A percentile compares a stretch with the other conserved stretches of the same genome.
Evolutionary conservation across 176 grass and related monocot species (phyloP).

Genomic region (Echinochloa phyllopogon): DNA sequence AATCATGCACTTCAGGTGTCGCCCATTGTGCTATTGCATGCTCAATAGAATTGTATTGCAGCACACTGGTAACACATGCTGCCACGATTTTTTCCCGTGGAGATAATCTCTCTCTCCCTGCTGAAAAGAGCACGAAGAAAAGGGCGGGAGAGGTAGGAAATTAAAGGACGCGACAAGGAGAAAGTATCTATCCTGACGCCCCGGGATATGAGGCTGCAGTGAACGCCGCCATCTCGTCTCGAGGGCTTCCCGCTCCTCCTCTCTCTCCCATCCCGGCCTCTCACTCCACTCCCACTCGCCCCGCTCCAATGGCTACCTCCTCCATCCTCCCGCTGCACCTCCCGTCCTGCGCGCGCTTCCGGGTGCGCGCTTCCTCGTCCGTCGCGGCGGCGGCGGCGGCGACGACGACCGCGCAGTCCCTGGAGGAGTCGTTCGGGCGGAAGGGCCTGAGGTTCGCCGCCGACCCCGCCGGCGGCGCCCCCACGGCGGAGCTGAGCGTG

Average conservation of each 20-base stretch:
- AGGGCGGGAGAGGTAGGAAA: background rate
- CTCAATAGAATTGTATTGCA: too few relatives aligned
- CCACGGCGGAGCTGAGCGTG: slow-evolving; percentile 74
- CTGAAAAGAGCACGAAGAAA: background rate
- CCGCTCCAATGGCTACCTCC: slow-evolving; percentile 65
- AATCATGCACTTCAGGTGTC: too few relatives aligned
- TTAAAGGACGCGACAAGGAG: background rate
- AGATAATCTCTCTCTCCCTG: background rate
- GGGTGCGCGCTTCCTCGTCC: slow-evolving; percentile 40
- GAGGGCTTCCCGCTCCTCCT: slow-evolving; percentile 32
- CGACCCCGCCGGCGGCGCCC: slow-evolving; percentile 50
- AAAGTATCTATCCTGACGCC: slow-evolving; percentile 56
- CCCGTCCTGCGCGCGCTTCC: slow-evolving; percentile 53
- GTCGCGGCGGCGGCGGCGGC: slow-evolving; percentile 25
- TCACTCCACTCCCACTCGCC: background rate
- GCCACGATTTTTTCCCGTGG: background rate
- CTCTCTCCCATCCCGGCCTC: slow-evolving; percentile 29
- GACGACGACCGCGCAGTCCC: slow-evolving; percentile 44
- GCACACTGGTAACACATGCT: background rate
- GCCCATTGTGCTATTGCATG: too few relatives aligned
- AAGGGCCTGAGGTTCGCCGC: slow-evolving; percentile 79
- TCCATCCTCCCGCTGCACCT: slow-evolving; percentile 78
- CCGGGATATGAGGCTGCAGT: slow-evolving; percentile 69
- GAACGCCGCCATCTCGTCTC: slow-evolving; percentile 22
- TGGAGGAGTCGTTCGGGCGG: slow-evolving; percentile 86